Conservation (phyloP, 108 stramenopile genomes). For the Skeletonema potamos region DNA sequence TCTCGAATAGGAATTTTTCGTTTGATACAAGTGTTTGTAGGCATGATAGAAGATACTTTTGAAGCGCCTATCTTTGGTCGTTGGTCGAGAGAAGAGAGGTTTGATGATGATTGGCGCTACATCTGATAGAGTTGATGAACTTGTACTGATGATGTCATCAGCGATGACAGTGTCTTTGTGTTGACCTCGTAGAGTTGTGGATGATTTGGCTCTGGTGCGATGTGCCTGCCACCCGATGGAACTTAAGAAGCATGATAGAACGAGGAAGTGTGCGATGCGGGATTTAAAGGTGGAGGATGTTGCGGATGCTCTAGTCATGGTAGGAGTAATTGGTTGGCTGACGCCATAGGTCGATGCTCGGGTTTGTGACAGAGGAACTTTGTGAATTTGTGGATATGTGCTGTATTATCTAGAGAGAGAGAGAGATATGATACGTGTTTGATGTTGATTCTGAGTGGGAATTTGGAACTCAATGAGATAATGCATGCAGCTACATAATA, state of each 20-base stretch:
- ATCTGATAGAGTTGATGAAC: too few relatives aligned
- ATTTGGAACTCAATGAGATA: too few relatives aligned
- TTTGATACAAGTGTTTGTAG: not conserved
- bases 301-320: not conserved
- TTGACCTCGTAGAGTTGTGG: not conserved
- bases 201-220: not conserved
- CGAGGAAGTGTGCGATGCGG: not conserved
- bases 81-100: not conserved
- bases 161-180: not conserved
- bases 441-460: too few relatives aligned
- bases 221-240: not conserved
- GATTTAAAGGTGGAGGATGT: not conserved
- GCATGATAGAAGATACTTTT: constrained; percentile 7
- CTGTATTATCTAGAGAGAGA: too few relatives aligned
- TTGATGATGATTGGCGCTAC: too few relatives aligned
- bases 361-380: too few relatives aligned
- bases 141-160: not conserved
- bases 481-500: too few relatives aligned
- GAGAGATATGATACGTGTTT: too few relatives aligned
- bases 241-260: not conserved
- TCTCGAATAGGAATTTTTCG: constrained; percentile 3
- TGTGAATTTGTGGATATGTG: too few relatives aligned
- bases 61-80: not conserved
- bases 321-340: too few relatives aligned
- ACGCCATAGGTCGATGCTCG: too few relatives aligned